Percentiles rank a stretch among this genome's conserved stretches.
phyloP scores from a whole-genome alignment of 257 asterid genomes.

The Lycium barbarum region DNA sequence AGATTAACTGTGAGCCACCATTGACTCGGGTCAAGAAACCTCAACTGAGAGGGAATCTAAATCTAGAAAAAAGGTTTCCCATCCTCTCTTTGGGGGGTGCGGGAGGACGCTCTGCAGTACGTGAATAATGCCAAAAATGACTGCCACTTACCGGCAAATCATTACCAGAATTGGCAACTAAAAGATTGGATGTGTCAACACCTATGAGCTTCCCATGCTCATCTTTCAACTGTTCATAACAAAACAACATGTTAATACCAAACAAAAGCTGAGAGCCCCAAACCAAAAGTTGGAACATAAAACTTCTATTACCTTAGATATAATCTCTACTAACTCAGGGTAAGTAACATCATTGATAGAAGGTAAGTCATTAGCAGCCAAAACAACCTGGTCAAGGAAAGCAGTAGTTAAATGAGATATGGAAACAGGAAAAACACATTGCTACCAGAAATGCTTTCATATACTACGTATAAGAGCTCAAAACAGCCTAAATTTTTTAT shows the following conservation, averaged over 20 bases:
- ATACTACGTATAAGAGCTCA: background rate
- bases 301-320: conserved; percentile 63
- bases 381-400: conserved; percentile 66
- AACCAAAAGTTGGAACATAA: conserved; percentile 25
- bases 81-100: background rate
- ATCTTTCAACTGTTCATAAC: conserved; percentile 76
- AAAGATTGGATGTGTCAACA: conserved; percentile 83
- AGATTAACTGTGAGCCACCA: background rate
- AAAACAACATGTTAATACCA: conserved; percentile 31
- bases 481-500: background rate
- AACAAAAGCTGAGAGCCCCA: conserved; percentile 31
- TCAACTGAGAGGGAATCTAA: background rate
- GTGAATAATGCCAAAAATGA: background rate
- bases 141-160: conserved; percentile 87
- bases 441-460: conserved; percentile 9
- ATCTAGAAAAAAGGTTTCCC: background rate
- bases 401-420: background rate
- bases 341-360: conserved; percentile 93
- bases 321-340: conserved; percentile 73
- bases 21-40: background rate
- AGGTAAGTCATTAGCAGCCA: conserved; percentile 96
- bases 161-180: conserved; percentile 89
- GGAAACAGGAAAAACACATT: background rate
- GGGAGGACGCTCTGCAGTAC: background rate
- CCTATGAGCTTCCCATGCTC: conserved; percentile 80